These are phyloP conservation scores for Clarireedia monteithiana DNA, from an alignment of 2,329 filamentous ascomycete species.

Conservation along the genomic window DNA sequence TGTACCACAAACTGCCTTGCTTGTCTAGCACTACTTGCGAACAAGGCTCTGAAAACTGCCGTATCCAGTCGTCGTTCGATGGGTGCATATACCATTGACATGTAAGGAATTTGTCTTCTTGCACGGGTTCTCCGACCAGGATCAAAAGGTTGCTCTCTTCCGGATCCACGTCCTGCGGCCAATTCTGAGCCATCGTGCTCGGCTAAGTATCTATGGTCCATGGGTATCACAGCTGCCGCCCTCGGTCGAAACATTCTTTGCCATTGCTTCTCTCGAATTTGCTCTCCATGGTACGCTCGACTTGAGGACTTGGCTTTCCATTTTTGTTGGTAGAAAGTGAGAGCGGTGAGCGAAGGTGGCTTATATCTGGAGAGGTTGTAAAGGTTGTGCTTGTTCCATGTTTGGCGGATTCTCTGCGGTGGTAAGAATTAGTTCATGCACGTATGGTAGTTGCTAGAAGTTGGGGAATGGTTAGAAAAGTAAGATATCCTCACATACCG, in stretches of 20 bases:
- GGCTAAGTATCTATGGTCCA: conserved; percentile 76
- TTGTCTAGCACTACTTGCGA: conserved; percentile 87
- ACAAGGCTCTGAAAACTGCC: conserved; percentile 88
- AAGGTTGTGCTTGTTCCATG: conserved; percentile 96
- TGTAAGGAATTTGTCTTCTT: conserved; percentile 63
- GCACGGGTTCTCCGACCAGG: conserved; percentile 41
- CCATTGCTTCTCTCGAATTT: conserved; percentile 90
- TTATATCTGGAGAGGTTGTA: conserved; percentile 68
- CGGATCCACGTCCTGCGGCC: conserved; percentile 76
- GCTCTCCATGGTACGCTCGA: conserved; percentile 88
- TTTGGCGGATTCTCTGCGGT: conserved; percentile 78
- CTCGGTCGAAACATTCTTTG: conserved; percentile 82
- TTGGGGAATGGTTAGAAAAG: neutral
- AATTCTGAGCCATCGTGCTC: conserved; percentile 72
- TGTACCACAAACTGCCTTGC: conserved; percentile 92
- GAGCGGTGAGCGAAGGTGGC: conserved; percentile 34
- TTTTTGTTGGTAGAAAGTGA: conserved; percentile 97
- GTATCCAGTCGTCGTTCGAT: conserved; percentile 86
- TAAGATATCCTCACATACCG: conserved; percentile 4
- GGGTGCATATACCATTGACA: conserved; percentile 92
- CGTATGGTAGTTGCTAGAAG: neutral
- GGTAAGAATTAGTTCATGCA: neutral
- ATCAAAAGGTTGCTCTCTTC: conserved; percentile 32
- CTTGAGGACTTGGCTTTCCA: conserved; percentile 81
- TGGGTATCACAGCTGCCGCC: conserved; percentile 74